Evolutionary conservation across 2,329 filamentous ascomycete genomes (phyloP).

Genomic region (Cladosporium sp.): DNA sequence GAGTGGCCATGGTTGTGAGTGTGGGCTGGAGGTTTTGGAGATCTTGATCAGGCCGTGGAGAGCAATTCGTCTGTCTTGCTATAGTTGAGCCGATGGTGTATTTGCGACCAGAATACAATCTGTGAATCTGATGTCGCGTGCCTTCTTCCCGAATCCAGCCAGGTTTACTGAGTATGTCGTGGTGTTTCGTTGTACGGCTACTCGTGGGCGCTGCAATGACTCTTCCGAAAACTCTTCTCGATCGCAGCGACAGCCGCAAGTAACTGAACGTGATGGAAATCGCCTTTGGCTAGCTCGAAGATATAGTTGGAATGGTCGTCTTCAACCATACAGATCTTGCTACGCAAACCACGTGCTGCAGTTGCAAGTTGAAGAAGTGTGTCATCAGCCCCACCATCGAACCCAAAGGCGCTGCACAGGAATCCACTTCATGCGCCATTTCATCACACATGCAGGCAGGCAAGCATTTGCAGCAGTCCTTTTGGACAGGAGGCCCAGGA

Average conservation of each 20-base stretch:
- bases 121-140: background rate
- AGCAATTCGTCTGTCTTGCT: background rate
- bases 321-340: background rate
- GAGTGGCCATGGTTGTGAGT: background rate
- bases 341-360: background rate
- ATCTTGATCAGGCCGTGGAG: background rate
- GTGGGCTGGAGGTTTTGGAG: no score
- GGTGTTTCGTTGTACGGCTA: background rate
- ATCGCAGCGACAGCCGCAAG: background rate
- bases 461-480: background rate
- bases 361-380: slow-evolving; percentile 1
- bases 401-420: slow-evolving; percentile 3
- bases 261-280: background rate
- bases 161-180: background rate
- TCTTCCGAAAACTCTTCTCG: background rate
- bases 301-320: background rate
- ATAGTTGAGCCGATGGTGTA: no score
- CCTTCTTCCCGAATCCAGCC: background rate
- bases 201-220: background rate
- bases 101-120: no score
- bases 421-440: background rate
- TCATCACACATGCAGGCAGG: background rate
- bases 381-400: slow-evolving; percentile 7
- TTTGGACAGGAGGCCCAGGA: no score
- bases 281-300: background rate